phyloP scores from a whole-genome alignment of 306 rosid genomes.

The Rubus parviflorus region DNA sequence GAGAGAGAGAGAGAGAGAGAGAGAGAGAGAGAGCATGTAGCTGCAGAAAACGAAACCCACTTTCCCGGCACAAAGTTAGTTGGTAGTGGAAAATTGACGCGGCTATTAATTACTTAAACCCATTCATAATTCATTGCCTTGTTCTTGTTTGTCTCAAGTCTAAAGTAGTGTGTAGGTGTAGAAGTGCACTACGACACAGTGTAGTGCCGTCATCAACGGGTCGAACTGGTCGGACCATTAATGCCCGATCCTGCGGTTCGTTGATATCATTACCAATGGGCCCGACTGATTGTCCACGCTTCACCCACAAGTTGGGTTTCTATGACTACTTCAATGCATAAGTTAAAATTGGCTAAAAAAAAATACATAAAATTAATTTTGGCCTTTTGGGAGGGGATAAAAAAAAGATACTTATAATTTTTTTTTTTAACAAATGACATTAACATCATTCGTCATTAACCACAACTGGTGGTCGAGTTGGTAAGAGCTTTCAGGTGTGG shows the following conservation, averaged over 20 bases:
- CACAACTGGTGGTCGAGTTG: too few species aligned
- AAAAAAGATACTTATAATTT: too few species aligned
- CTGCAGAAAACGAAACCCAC: not conserved
- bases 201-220: not conserved
- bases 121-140: too few species aligned
- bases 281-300: not conserved
- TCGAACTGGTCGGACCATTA: not conserved
- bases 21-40: not conserved
- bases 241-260: not conserved
- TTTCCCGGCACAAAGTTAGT: not conserved
- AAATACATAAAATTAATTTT: too few species aligned
- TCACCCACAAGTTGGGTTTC: not conserved
- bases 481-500: too few species aligned
- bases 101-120: not conserved
- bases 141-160: not conserved
- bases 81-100: not conserved
- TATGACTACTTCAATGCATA: too few species aligned
- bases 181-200: not conserved
- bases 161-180: not conserved
- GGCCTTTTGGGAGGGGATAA: too few species aligned
- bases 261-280: not conserved
- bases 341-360: too few species aligned
- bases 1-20: too few species aligned
- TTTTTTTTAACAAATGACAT: too few species aligned
- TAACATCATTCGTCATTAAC: too few species aligned